Conservation (phyloP, 1,139 yeast genomes). For the Hansenula sp. region DNA sequence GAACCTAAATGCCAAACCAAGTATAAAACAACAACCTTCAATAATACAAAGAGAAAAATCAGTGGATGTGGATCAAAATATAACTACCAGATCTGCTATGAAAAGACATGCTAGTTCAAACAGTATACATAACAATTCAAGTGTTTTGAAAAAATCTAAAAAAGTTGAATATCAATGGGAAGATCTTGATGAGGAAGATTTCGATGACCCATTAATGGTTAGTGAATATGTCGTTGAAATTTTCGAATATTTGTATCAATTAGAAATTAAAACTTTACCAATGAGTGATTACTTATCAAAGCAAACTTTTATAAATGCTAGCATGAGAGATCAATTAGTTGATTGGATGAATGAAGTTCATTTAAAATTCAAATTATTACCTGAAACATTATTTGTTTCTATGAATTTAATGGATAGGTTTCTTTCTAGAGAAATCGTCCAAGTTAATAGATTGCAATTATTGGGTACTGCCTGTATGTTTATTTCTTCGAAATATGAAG, state of each 20-base stretch:
- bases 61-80: not conserved
- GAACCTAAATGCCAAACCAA: not conserved
- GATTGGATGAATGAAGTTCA: slow-evolving; percentile 97
- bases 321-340: slow-evolving; percentile 83
- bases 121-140: slow-evolving; percentile 10
- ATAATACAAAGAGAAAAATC: slow-evolving; percentile 1
- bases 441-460: slow-evolving; percentile 80
- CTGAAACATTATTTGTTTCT: slow-evolving; percentile 87
- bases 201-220: slow-evolving; percentile 92
- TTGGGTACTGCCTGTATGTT: slow-evolving; percentile 88
- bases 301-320: slow-evolving; percentile 77
- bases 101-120: slow-evolving; percentile 22
- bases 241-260: slow-evolving; percentile 70
- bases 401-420: slow-evolving; percentile 90
- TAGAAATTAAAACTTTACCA: slow-evolving; percentile 77
- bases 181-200: slow-evolving; percentile 87
- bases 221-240: slow-evolving; percentile 90
- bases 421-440: slow-evolving; percentile 75
- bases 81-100: slow-evolving; percentile 11
- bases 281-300: slow-evolving; percentile 68
- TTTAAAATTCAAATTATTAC: slow-evolving; percentile 76
- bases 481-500: slow-evolving; percentile 94
- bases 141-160: slow-evolving; percentile 19
- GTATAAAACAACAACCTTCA: not conserved
- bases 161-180: slow-evolving; percentile 62